phyloP scores from a whole-genome alignment of 2,329 filamentous ascomycete genomes.

The Arthrobotrys sinensis region DNA sequence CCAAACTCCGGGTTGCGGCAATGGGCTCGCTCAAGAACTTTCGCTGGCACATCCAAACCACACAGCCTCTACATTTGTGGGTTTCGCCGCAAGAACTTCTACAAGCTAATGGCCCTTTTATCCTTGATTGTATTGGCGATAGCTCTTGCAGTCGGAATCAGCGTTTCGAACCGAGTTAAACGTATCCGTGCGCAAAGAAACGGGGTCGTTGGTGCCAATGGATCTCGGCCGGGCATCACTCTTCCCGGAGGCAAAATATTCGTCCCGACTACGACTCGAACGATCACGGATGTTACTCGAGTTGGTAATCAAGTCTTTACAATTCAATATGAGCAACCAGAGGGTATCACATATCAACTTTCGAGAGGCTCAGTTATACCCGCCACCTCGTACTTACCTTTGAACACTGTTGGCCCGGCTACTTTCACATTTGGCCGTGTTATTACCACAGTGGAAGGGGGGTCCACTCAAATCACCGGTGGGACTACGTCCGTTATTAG shows the following conservation, averaged over 20 bases:
- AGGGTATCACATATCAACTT: constrained; percentile 49
- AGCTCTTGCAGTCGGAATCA: constrained; percentile 57
- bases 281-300: constrained; percentile 39
- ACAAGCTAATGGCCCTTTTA: constrained; percentile 59
- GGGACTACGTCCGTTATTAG: constrained; percentile 43
- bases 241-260: constrained; percentile 41
- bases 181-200: constrained; percentile 53
- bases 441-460: constrained; percentile 44
- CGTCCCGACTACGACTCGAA: constrained; percentile 49
- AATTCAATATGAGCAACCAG: constrained; percentile 51
- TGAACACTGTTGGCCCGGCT: constrained; percentile 35
- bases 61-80: constrained; percentile 64
- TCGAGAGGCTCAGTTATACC: constrained; percentile 55
- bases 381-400: constrained; percentile 43
- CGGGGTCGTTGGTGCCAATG: constrained; percentile 55
- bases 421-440: constrained; percentile 54
- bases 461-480: constrained; percentile 28
- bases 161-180: constrained; percentile 58
- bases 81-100: constrained; percentile 63
- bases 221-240: constrained; percentile 44
- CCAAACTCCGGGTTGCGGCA: constrained; percentile 62
- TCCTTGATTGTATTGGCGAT: constrained; percentile 59
- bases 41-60: constrained; percentile 63
- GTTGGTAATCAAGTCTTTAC: constrained; percentile 37
- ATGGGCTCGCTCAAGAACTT: constrained; percentile 63